Evolutionary conservation across 306 rosid genomes (phyloP), one percentile per base, ranked within the genome.

Genomic region (Cucurbita maxima): DNA sequence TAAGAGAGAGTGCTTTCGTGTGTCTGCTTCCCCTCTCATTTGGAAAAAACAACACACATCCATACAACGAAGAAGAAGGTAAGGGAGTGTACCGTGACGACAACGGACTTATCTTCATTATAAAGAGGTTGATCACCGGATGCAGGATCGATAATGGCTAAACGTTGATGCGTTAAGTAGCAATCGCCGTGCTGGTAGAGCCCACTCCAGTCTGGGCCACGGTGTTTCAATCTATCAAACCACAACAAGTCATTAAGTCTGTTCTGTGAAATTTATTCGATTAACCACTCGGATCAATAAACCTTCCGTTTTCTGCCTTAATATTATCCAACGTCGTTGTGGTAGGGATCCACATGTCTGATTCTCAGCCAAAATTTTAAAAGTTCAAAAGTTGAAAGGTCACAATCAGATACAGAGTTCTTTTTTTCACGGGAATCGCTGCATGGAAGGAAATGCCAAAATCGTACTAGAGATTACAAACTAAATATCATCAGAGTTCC

Each of bases 151-250:
- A 95, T 85, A 41, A 95, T 87, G 48, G 97, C 99, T 60, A 95
- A 76, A 78, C 97, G 87, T 83, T 95, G 99, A 81, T 95, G 99
- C 16, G 99, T 90, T 85, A 95, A 84, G 22, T 76, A 95, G 67
- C 88, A 89, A 48, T 95, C 96, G 38, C 87, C 90, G 55, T 89
- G 87, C 76, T 91, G 96, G 55, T 95, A 89, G 15, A 95, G 81
- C 37, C 97, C 97, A 83, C 99, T 91, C 99, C 97, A 95, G 22
- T 95, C 99, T 9, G 97, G 97, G 0, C 97, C 99, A 74, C 96
- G 96, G 82, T 95, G 97, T 87, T 87, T 91, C 96, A 95, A 81
- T 75, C 97, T 95, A 76, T 76, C 34, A 56, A 19, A 9, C n/a
- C 48, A 57, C 18, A 40, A 61, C 2, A 45, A 76, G 5, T 5